phyloP scores from a whole-genome alignment of 1,284 basidiomycete genomes.

The Tilletia indica region DNA sequence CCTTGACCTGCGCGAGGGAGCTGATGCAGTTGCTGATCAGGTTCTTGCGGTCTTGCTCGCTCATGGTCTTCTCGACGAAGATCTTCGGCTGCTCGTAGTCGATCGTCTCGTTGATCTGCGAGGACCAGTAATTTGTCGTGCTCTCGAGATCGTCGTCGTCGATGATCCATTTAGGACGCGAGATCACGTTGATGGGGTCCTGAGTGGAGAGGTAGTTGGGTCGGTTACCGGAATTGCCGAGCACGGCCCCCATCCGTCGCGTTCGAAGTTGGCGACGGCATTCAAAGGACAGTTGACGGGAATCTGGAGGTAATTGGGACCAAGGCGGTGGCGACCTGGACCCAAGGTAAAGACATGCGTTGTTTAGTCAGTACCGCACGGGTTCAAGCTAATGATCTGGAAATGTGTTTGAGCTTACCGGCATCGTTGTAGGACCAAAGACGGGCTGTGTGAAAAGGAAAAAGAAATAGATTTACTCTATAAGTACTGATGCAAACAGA shows the following conservation, averaged over 20 bases:
- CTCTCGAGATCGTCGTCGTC: neutral
- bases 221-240: neutral
- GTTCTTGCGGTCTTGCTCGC: neutral
- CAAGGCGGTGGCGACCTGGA: slow-evolving; percentile 19
- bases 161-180: slow-evolving; percentile 7
- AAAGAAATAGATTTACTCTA: neutral
- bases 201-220: neutral
- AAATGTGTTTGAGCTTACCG: no score
- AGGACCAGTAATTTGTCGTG: slow-evolving; percentile 3
- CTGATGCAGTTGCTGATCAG: slow-evolving; percentile 4
- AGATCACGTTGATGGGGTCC: neutral
- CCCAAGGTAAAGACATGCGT: no score
- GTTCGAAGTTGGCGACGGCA: slow-evolving; percentile 13
- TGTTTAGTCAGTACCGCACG: no score
- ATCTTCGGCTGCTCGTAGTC: slow-evolving; percentile 12
- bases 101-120: slow-evolving; percentile 3
- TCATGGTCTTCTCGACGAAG: slow-evolving; percentile 9
- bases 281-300: slow-evolving; percentile 11
- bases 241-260: neutral
- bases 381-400: no score
- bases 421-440: slow-evolving; percentile 24
- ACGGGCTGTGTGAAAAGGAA: slow-evolving; percentile 16
- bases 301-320: slow-evolving; percentile 25
- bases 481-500: neutral
- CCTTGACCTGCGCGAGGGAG: slow-evolving; percentile 2